Evolutionary conservation across 495 filamentous ascomycete species (phyloP).

Genomic region (Clavariopsis aquatica): DNA sequence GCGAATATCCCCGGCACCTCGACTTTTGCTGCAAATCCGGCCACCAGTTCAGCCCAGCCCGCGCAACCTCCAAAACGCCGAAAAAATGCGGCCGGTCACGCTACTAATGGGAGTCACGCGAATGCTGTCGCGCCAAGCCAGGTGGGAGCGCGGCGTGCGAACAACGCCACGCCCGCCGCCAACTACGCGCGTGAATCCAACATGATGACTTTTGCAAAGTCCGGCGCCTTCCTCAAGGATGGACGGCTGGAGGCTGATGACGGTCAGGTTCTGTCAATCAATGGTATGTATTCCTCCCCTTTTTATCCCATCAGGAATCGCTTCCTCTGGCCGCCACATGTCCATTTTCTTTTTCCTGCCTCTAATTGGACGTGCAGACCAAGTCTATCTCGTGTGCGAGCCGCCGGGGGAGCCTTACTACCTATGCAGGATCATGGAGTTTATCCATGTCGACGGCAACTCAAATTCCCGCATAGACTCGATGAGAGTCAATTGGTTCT

Average conservation of each 20-base stretch:
- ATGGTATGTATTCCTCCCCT: constrained; percentile 68
- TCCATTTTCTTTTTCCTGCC: not conserved
- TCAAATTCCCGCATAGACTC: constrained; percentile 73
- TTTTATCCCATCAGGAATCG: not conserved
- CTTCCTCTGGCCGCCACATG: constrained; percentile 7
- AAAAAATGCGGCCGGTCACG: constrained; percentile 57
- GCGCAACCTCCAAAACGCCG: constrained; percentile 62
- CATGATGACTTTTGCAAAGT: constrained; percentile 82
- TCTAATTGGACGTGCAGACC: constrained; percentile 60
- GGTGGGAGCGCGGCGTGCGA: constrained; percentile 27
- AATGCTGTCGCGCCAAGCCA: constrained; percentile 33
- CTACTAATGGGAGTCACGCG: constrained; percentile 36
- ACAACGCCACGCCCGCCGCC: constrained; percentile 22
- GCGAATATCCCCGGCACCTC: constrained; percentile 65
- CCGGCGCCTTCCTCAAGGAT: constrained; percentile 66
- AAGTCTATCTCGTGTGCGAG: constrained; percentile 96
- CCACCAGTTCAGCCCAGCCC: constrained; percentile 44
- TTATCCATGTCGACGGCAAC: constrained; percentile 74
- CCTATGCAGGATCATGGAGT: constrained; percentile 96
- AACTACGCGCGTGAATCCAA: constrained; percentile 55
- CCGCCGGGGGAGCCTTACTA: constrained; percentile 98
- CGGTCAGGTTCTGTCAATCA: constrained; percentile 76
- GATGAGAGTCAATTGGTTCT: constrained; percentile 96
- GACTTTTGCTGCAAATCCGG: constrained; percentile 58
- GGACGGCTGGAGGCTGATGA: constrained; percentile 86